A percentile compares a stretch with the other conserved stretches of the same genome.
Evolutionary conservation across 192 early-diverging fungal genomes (phyloP).

Genomic region (Haplosporangium gracile): DNA sequence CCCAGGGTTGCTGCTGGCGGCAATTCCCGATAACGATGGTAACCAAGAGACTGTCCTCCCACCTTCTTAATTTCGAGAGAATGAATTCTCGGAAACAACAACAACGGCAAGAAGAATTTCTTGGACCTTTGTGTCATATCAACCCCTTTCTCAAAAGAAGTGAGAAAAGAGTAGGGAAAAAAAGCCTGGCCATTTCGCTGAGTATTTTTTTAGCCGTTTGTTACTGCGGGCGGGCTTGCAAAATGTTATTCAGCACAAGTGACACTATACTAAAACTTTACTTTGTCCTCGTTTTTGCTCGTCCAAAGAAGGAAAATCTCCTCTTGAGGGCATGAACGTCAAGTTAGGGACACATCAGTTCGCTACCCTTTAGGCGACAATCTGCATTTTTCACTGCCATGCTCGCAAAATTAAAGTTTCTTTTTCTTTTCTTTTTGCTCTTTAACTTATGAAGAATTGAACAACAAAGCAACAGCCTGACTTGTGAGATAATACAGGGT

Average conservation of each 20-base stretch:
- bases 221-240: background rate
- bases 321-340: background rate
- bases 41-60: too few relatives aligned
- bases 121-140: too few relatives aligned
- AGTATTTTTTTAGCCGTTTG: background rate
- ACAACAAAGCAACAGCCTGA: too few relatives aligned
- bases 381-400: background rate
- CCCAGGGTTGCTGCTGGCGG: too few relatives aligned
- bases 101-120: too few relatives aligned
- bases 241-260: too few relatives aligned
- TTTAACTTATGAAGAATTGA: too few relatives aligned
- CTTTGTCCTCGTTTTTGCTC: background rate
- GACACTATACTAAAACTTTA: too few relatives aligned
- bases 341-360: background rate
- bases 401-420: background rate
- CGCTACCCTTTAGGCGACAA: background rate
- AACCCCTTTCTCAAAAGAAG: background rate
- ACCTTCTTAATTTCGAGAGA: too few relatives aligned
- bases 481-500: too few relatives aligned
- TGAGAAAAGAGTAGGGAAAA: background rate
- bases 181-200: background rate
- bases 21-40: too few relatives aligned
- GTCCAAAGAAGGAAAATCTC: background rate
- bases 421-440: background rate
- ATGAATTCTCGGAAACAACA: too few relatives aligned